Base-by-base conservation (phyloP, 768 basidiomycete genomes). In the Lactarius quietus region DNA sequence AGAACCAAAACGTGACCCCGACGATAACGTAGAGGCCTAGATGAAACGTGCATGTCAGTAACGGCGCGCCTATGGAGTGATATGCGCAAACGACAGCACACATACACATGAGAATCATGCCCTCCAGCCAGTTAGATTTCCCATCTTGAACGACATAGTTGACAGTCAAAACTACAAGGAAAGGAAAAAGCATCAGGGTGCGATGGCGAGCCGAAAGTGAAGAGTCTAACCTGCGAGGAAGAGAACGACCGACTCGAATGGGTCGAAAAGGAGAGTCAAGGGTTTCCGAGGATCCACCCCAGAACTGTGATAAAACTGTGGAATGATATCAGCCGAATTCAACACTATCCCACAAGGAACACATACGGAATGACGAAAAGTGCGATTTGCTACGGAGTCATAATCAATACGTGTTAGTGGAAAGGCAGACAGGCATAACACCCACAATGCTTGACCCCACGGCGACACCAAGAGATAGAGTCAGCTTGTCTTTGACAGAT, bases 401-500 rank as follows among this genome's bases (percentile, higher is more conserved):
- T 17, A 2, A n/a, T 48, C 26, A 63, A 39, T 51, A 48, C 14
- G 10, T 23, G 39, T 36, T 39, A 68, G 20, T 20, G 35, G n/a
- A 33, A 41, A n/a, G 41, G 20, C 57, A 31, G 41, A 36, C 54
- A 17, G 54, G 54, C 7, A 52, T 23, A 48, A 8, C 20, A 80
- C 87, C 73, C 72, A 91, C 89, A 39, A 92, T 88, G 68, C 88
- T 88, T 2, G 89, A 89, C 54, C 93, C 91, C 20, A 93, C 90
- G n/a, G 95, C 92, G 26, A 96, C 92, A 29, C 90, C 88, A 62
- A 97, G 79, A 72, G 90, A 92, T 7, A 97, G 82, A 53, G 91
- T 91, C 26, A 97, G 78, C 74, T 95, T 93, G 75, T 89, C 86
- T 76, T 95, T 95, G 64, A 93, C 89, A 0, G 94, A 92, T 8